Percentiles rank a stretch among this genome's conserved stretches.
Evolutionary conservation across 345 rosid species (phyloP).

Genomic region (Heritiera littoralis): DNA sequence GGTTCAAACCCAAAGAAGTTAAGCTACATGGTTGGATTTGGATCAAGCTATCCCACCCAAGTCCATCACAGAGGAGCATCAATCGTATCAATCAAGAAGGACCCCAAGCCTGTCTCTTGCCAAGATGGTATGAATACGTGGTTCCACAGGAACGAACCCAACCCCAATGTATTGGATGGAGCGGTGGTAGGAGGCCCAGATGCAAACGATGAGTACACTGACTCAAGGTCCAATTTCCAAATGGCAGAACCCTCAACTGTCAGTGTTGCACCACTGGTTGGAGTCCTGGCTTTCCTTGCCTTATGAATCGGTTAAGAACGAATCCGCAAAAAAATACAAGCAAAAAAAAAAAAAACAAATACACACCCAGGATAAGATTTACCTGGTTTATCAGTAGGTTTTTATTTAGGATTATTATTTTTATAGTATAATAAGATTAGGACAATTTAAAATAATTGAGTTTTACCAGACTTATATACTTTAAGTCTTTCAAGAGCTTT

Average conservation of each 20-base stretch:
- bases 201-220: constrained; percentile 49
- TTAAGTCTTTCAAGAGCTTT: no score
- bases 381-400: no score
- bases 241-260: constrained; percentile 52
- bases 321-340: no score
- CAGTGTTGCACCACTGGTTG: constrained; percentile 60
- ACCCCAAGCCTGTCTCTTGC: constrained; percentile 32
- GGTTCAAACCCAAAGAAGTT: constrained; percentile 48
- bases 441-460: no score
- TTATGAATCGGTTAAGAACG: no score
- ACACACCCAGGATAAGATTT: no score
- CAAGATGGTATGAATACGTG: constrained; percentile 43
- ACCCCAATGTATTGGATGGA: constrained; percentile 63
- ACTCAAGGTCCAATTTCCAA: constrained; percentile 45
- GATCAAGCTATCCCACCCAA: constrained; percentile 43
- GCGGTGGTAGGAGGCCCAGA: constrained; percentile 78
- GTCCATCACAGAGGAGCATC: constrained; percentile 51
- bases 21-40: constrained; percentile 59
- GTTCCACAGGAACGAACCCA: constrained; percentile 39
- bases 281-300: constrained; percentile 57
- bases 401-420: no score
- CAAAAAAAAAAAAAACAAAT: no score
- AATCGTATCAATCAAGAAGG: constrained; percentile 40
- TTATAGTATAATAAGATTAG: no score
- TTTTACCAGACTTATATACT: no score